A percentile compares a stretch with the other conserved stretches of the same genome.
Conservation (phyloP, 1,139 yeast species). For the Meyerozyma guilliermondii region DNA sequence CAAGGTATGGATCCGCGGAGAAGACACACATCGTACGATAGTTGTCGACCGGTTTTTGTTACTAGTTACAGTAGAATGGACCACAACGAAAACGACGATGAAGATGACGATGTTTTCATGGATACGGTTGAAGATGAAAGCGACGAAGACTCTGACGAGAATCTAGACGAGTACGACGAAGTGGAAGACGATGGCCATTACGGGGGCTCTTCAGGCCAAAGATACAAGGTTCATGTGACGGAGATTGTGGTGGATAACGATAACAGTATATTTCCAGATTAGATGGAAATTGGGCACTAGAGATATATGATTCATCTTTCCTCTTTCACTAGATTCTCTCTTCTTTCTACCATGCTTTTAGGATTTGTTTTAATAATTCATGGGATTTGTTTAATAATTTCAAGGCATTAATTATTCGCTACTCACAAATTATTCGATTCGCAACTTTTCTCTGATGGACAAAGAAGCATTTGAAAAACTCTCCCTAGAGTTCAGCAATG, state of each 20-base stretch:
- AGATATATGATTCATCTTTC: no score
- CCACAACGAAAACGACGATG: conserved; percentile 6
- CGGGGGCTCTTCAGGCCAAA: conserved; percentile 21
- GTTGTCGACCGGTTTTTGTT: conserved; percentile 1
- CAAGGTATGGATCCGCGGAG: conserved; percentile 7
- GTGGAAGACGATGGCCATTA: conserved; percentile 17
- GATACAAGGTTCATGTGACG: conserved; percentile 46
- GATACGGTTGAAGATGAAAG: background rate
- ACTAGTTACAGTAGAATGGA: background rate
- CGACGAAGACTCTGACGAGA: conserved; percentile 8
- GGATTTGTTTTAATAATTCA: no score
- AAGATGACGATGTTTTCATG: conserved; percentile 6
- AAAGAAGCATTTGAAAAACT: conserved; percentile 36
- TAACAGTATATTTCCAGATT: background rate
- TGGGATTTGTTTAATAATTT: no score
- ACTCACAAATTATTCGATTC: background rate
- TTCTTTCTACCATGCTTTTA: no score
- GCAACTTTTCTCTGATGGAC: background rate
- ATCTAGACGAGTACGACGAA: conserved; percentile 8
- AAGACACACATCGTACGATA: conserved; percentile 5
- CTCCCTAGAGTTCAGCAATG: conserved; percentile 33
- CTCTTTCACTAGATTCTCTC: no score
- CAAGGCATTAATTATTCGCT: no score
- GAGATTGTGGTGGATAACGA: conserved; percentile 46
- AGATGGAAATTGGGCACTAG: no score